Percentiles rank a stretch among this genome's conserved stretches.
These are phyloP conservation scores for Oryza coarctata DNA, from an alignment of 176 grass and related monocot genomes.

Conservation along the genomic window DNA sequence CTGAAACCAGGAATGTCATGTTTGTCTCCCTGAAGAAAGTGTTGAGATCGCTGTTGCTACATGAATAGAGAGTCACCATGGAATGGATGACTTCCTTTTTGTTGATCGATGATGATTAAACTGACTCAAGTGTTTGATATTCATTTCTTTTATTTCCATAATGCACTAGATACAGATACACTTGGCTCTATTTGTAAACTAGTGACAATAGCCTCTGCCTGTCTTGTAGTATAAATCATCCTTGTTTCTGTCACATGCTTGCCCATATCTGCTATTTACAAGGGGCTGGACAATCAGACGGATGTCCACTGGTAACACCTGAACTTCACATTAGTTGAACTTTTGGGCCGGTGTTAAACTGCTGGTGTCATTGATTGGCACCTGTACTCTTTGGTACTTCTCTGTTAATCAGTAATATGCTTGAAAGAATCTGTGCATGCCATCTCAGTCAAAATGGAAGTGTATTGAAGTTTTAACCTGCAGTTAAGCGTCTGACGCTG, in stretches of 20 bases:
- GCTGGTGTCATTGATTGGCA: neutral
- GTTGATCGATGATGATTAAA: neutral
- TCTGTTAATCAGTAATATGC: neutral
- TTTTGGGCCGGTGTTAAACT: neutral
- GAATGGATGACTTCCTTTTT: neutral
- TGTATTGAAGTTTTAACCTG: neutral
- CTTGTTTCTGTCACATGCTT: neutral
- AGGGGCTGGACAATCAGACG: neutral
- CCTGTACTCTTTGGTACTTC: neutral
- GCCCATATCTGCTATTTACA: neutral
- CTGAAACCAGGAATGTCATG: neutral
- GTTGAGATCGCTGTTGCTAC: constrained; percentile 15
- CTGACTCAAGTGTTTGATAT: neutral
- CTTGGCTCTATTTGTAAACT: neutral
- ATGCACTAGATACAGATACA: neutral
- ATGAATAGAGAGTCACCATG: neutral
- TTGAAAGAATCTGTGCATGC: neutral
- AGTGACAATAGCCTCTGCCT: neutral
- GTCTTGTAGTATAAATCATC: neutral
- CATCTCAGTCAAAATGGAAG: neutral
- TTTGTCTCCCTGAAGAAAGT: constrained; percentile 14
- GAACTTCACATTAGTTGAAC: neutral
- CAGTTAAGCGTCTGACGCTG: neutral
- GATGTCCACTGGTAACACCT: neutral
- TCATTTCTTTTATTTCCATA: neutral